Evolutionary conservation across 805 yeast species (phyloP), one percentile per base, ranked within the genome.

Genomic region (Geotrichum ghanense): DNA sequence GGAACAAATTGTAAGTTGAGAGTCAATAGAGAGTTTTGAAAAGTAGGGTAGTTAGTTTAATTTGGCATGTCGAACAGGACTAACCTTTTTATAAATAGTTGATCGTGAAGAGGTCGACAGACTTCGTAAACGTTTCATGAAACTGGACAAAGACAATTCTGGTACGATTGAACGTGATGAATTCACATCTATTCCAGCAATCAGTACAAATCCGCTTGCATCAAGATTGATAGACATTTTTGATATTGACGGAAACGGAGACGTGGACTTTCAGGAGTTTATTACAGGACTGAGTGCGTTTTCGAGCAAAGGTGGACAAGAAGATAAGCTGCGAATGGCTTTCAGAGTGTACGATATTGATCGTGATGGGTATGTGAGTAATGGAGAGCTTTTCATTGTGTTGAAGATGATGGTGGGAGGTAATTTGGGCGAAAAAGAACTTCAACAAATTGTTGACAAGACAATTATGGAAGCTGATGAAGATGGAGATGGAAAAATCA

Each of bases 351-450:
- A 92, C 60, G 99, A 92, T 61, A 87, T 92, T 52, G 99, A 92
- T 64, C 74, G 87, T 47, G 99, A 92, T 61, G 98, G 98, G 0
- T 88, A 60, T 61, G 86, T 92, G 31, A 89, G 97, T 2, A 90
- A 90, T 60, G 99, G 98, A 21, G 99, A 92, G 65, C 65, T 92
- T 48, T 92, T 82, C 58, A 72, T 90, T 37, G 97, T 92, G 37
- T 70, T 92, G 67, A 85, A 92, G 65, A 84, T 86, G 77, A 92
- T 92, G 98, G 98, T 94, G 22, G 98, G 97, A 1, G 81, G 79
- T 55, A 88, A 92, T 58, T 67, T 94, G 48, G 82, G 79, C 51
- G 95, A 85, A 49, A 78, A 77, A 22, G 95, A 92, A 58, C 72
- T 92, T 47, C 99, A 92, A 63, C 97, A 94, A 64, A 77, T 92